These are phyloP conservation scores for Neocucurbitaria cava DNA, from an alignment of 2,329 filamentous ascomycete species.

Conservation along the genomic window DNA sequence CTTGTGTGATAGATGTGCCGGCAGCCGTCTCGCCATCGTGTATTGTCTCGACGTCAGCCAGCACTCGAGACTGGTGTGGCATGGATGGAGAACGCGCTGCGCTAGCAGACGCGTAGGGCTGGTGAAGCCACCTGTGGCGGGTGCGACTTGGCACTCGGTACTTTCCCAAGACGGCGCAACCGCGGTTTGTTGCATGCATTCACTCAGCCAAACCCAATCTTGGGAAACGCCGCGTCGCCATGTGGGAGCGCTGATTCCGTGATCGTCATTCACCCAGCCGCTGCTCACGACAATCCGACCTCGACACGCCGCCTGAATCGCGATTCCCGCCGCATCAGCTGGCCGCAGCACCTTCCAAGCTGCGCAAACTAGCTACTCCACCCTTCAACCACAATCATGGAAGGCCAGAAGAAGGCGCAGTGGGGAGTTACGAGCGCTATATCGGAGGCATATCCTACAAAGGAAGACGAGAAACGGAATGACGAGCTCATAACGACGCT, in stretches of 20 bases:
- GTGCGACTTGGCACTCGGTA: slow-evolving; percentile 22
- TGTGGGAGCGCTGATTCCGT: slow-evolving; percentile 35
- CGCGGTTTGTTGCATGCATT: slow-evolving; percentile 20
- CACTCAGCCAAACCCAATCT: slow-evolving; percentile 17
- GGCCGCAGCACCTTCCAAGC: slow-evolving; percentile 30
- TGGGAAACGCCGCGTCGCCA: slow-evolving; percentile 34
- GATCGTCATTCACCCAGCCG: slow-evolving; percentile 6
- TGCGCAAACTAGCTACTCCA: slow-evolving; percentile 16
- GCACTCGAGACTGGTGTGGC: neutral
- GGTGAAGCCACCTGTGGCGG: slow-evolving; percentile 18
- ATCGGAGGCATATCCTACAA: slow-evolving; percentile 76
- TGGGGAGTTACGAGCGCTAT: slow-evolving; percentile 87
- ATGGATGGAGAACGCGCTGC: too few relatives aligned
- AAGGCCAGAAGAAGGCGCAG: slow-evolving; percentile 39
- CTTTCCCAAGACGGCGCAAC: slow-evolving; percentile 22
- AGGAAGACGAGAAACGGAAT: slow-evolving; percentile 77
- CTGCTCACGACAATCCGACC: slow-evolving; percentile 19
- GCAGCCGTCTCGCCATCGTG: slow-evolving; percentile 19
- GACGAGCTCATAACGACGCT: slow-evolving; percentile 83
- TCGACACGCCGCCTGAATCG: slow-evolving; percentile 20
- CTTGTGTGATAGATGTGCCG: slow-evolving; percentile 35
- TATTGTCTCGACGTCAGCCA: neutral
- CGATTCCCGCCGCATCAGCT: slow-evolving; percentile 20
- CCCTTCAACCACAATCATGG: slow-evolving; percentile 33
- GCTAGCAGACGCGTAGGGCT: slow-evolving; percentile 2